These are phyloP conservation scores for Brassica rapa DNA, from an alignment of 345 rosid genomes.

Conservation along the genomic window DNA sequence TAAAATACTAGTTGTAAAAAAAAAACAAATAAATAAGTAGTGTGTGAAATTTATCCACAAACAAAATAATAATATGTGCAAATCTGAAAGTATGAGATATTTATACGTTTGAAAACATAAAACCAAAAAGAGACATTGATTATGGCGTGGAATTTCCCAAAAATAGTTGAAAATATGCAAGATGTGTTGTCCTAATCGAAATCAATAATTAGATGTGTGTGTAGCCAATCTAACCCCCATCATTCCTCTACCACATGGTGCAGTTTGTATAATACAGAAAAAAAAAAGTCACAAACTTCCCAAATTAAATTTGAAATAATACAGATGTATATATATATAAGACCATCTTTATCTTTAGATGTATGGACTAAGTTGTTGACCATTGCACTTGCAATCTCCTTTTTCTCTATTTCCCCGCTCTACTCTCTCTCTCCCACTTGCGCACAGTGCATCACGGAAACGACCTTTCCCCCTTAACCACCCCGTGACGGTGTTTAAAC, in stretches of 20 bases:
- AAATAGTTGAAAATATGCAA: not conserved
- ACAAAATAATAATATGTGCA: not conserved
- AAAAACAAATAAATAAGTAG: too few relatives aligned
- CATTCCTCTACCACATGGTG: not conserved
- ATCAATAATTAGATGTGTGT: not conserved
- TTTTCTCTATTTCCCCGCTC: not conserved
- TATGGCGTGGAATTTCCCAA: not conserved
- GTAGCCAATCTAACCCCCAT: not conserved
- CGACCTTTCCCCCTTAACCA: not conserved
- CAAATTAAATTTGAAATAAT: not conserved
- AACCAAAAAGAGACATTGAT: not conserved
- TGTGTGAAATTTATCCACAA: not conserved
- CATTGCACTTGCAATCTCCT: not conserved
- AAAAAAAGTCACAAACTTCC: not conserved
- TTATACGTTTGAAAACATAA: not conserved
- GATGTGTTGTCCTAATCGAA: not conserved
- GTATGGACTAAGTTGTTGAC: conserved; percentile 35
- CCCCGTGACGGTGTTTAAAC: conserved; percentile 9
- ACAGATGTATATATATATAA: not conserved
- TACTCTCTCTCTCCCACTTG: not conserved
- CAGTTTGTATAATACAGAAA: not conserved
- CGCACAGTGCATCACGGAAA: conserved; percentile 9
- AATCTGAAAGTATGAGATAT: not conserved
- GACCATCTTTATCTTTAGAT: not conserved
- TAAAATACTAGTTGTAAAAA: too few relatives aligned